A percentile compares a stretch with the other conserved stretches of the same genome.
These are phyloP conservation scores for Rhodotorula kratochvilovae DNA, from an alignment of 768 basidiomycete genomes.

Conservation along the genomic window DNA sequence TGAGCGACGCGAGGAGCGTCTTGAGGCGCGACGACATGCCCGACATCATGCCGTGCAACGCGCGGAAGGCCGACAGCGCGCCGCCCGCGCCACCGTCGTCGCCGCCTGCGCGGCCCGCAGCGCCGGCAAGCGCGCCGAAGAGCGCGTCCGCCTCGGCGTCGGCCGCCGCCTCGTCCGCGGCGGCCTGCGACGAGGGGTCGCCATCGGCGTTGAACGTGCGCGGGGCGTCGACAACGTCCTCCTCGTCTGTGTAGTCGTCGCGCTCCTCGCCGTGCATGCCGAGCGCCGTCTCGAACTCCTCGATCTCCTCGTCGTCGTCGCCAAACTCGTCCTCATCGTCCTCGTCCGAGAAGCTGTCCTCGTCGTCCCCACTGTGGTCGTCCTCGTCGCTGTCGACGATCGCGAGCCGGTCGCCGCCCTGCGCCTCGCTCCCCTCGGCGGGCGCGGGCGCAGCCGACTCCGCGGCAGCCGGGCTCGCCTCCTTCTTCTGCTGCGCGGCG, in stretches of 20 bases:
- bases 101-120: constrained; percentile 9
- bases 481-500: background rate
- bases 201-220: constrained; percentile 24
- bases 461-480: background rate
- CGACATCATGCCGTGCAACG: constrained; percentile 59
- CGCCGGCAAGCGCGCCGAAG: constrained; percentile 22
- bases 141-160: constrained; percentile 24
- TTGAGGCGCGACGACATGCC: constrained; percentile 82
- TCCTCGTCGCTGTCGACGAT: background rate
- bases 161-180: background rate
- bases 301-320: constrained; percentile 35
- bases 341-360: constrained; percentile 8
- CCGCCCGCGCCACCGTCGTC: constrained; percentile 13
- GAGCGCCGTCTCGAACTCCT: constrained; percentile 30
- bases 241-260: constrained; percentile 30
- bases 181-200: constrained; percentile 6
- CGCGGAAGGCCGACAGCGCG: constrained; percentile 32
- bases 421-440: background rate
- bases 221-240: constrained; percentile 7
- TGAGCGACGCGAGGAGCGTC: constrained; percentile 80
- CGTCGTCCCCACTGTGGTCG: constrained; percentile 1
- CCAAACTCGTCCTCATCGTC: constrained; percentile 17
- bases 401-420: background rate
- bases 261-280: constrained; percentile 29
- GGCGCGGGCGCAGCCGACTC: background rate